Evolutionary conservation across 192 early-diverging fungal species (phyloP), one percentile per base, ranked within the genome.

Genomic region (Dissophora globulifera): DNA sequence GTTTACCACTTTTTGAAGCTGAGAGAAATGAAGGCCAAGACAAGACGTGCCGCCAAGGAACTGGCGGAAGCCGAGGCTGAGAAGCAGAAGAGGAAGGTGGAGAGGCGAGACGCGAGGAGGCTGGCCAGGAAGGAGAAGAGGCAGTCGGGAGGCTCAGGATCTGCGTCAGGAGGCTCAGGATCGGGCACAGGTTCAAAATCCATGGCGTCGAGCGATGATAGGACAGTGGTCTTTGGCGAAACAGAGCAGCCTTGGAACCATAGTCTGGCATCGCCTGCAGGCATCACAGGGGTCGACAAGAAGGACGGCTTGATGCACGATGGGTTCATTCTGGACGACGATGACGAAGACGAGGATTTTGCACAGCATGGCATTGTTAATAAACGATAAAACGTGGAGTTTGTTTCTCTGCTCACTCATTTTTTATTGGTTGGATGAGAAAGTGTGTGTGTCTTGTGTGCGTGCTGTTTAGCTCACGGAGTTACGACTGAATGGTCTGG

Each of bases 1-100:
- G 69, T 84, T 31, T 91, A 91, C 58, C 90, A 93, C 66, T 89
- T 85, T 80, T 79, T 90, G 67, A 91, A 92, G 50, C 75, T 92
- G 20, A 80, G 81, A 15, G 50, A 64, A 25, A 64, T 78, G 63
- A 74, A 62, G 32, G 55, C 61, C 26, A 67, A 56, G 15, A 32
- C 74, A 2, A 50, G 68, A 15, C 31, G 23, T 7, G 35, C 51
- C 1, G 58, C 72, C 46, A 67, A 76, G 30, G 63, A 66, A n/a
- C 33, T 76, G 20, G 62, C 70, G 3, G 70, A 75, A 38, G 13
- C 43, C 3, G 55, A 58, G 32, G 7, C 40, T 0, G 62, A 55
- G 16, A 75, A 51, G 55, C 45, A 38, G 54, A 58, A 27, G 43
- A 58, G 32, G 65, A 58, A 33, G 33, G 65, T 23, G 30, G 16